Percentiles rank a stretch among this genome's conserved stretches.
Conservation (phyloP, 2,329 filamentous ascomycete genomes). For the Colletotrichum tropicicola region DNA sequence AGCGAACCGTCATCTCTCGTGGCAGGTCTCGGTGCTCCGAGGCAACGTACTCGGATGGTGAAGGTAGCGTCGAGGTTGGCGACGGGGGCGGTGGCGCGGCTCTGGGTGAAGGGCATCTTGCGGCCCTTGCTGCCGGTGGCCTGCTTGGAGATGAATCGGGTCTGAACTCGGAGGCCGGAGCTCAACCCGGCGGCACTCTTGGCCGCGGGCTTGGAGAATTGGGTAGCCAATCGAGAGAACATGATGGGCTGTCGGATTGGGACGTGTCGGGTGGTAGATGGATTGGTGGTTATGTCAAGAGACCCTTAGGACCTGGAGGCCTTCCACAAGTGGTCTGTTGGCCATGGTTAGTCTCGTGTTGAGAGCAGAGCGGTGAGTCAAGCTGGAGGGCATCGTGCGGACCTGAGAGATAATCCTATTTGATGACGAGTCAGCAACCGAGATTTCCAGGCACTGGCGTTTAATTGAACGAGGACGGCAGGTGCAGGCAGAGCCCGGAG, state of each 20-base stretch:
- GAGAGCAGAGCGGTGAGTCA: conserved; percentile 52
- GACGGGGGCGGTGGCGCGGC: conserved; percentile 70
- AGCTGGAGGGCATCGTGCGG: conserved; percentile 43
- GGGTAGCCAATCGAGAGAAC: conserved; percentile 66
- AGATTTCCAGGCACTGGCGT: neutral
- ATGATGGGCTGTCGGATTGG: conserved; percentile 50
- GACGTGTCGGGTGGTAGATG: neutral
- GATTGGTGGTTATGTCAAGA: conserved; percentile 27
- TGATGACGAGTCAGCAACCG: conserved; percentile 51
- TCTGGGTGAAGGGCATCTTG: conserved; percentile 67
- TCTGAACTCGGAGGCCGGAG: conserved; percentile 39
- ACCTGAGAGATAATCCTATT: conserved; percentile 81
- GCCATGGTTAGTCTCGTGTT: conserved; percentile 39
- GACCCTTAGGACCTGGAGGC: conserved; percentile 56
- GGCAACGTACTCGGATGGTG: conserved; percentile 80
- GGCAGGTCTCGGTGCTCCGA: neutral
- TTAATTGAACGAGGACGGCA: neutral
- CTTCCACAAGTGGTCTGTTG: conserved; percentile 63
- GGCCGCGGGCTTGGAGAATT: conserved; percentile 62
- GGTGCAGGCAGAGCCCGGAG: neutral
- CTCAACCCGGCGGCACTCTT: conserved; percentile 50
- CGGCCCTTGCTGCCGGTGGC: conserved; percentile 74
- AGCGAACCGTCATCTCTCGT: conserved; percentile 17
- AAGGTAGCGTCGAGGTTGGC: conserved; percentile 86
- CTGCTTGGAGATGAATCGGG: conserved; percentile 48